Evolutionary conservation across 2,329 filamentous ascomycete species (phyloP), one percentile per base, ranked within the genome.

Genomic region (Cylindrodendrum hubeiense): DNA sequence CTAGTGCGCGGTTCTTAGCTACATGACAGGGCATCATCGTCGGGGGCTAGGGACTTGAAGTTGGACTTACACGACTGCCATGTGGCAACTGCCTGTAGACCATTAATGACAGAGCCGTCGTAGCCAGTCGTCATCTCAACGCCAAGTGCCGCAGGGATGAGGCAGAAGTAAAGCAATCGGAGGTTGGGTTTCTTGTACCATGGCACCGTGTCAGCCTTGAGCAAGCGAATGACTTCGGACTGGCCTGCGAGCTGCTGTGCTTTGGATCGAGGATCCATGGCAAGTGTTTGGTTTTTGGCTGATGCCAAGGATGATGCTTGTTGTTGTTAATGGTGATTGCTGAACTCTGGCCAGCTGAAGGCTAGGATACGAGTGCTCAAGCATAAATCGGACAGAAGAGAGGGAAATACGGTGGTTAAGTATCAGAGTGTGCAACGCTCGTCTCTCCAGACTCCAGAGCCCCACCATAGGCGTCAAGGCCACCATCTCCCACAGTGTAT

Each of bases 181-280:
- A 37, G 33, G 33, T 37, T 54, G 33, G 51, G 33, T 17, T 54
- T 54, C 21, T 24, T 28, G 51, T 54, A 54, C 51, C 51, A 54
- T n/a, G 51, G 51, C 22, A 43, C 37, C 30, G 28, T 54, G 51
- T 54, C 51, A 15, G 37, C 33, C 37, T 54, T 30, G 51, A 54
- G 51, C 30, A 54, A 21, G 7, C 51, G 51, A 54, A 54, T 43
- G 17, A 54, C 51, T 15, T 54, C 51, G 30, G 51, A 54, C 17
- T 54, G 51, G 5, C 17, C 47, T 7, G 47, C 47, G 17, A 50
- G n/a, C 47, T 50, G 28, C 28, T 50, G 3, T 28, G 47, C 47
- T 3, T 50, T 10, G 13, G 47, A 3, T 50, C 47, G 47, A 33
- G 47, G 8, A 2, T 9, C 22, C 47, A 50, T 50, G 47, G 21